Conservation (phyloP, 495 filamentous ascomycete genomes). For the Cercophora samala region DNA sequence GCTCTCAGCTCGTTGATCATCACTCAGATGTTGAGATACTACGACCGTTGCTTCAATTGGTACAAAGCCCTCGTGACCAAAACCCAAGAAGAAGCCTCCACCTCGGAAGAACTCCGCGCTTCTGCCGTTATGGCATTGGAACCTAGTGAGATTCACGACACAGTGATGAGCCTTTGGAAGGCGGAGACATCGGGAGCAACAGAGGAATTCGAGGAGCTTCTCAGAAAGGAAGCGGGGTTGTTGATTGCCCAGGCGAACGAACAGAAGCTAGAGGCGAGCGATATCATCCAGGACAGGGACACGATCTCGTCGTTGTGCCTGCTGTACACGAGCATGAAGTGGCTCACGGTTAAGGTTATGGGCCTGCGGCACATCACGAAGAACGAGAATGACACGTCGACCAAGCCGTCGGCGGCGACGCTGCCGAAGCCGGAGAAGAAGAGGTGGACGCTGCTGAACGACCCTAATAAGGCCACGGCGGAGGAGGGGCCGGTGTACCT, state of each 20-base stretch:
- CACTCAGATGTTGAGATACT: slow-evolving; percentile 83
- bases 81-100: slow-evolving; percentile 44
- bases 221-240: slow-evolving; percentile 64
- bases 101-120: slow-evolving; percentile 56
- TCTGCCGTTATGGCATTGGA: slow-evolving; percentile 60
- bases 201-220: slow-evolving; percentile 36
- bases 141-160: neutral
- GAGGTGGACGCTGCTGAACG: slow-evolving; percentile 80
- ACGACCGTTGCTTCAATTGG: slow-evolving; percentile 86
- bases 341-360: slow-evolving; percentile 77
- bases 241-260: slow-evolving; percentile 64
- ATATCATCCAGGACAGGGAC: slow-evolving; percentile 87
- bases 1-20: slow-evolving; percentile 90
- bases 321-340: slow-evolving; percentile 96
- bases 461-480: slow-evolving; percentile 44
- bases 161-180: slow-evolving; percentile 40
- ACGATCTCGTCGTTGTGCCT: slow-evolving; percentile 78
- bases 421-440: slow-evolving; percentile 53
- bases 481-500: slow-evolving; percentile 67
- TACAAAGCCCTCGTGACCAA: slow-evolving; percentile 69
- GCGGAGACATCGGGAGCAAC: slow-evolving; percentile 32
- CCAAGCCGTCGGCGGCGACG: slow-evolving; percentile 28
- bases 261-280: slow-evolving; percentile 62
- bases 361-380: slow-evolving; percentile 70
- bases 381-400: slow-evolving; percentile 51